Conservation (phyloP, 148 eudicot species). For the Diospyros kaki region DNA sequence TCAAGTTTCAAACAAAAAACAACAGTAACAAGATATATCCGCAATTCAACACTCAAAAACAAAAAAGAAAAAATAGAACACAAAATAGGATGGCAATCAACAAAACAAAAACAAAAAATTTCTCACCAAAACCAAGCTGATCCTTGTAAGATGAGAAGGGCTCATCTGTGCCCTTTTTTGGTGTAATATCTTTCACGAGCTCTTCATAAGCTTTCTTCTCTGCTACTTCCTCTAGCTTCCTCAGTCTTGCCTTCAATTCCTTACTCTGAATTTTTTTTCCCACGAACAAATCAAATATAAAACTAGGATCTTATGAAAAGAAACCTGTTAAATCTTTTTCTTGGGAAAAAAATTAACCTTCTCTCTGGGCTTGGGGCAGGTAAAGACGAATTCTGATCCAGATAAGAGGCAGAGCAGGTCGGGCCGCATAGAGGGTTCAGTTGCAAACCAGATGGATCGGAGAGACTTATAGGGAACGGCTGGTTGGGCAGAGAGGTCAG, state of each 20-base stretch:
- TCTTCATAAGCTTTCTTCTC: conserved; percentile 88
- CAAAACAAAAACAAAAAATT: background rate
- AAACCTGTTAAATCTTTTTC: no score
- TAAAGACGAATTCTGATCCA: conserved; percentile 53
- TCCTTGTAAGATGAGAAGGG: conserved; percentile 96
- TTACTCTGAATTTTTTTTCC: conserved; percentile 47
- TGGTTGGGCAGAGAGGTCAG: conserved; percentile 38
- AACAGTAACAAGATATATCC: background rate
- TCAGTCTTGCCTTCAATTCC: conserved; percentile 77
- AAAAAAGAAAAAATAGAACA: background rate
- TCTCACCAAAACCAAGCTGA: conserved; percentile 90
- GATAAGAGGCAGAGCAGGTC: conserved; percentile 38
- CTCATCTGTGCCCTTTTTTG: conserved; percentile 55
- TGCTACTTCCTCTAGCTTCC: conserved; percentile 62
- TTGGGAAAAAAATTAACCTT: conserved; percentile 33
- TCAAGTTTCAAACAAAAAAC: background rate
- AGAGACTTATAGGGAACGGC: conserved; percentile 58
- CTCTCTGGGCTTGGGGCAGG: conserved; percentile 73
- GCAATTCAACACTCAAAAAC: background rate
- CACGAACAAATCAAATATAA: background rate
- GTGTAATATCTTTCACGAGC: conserved; percentile 87
- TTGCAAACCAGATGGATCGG: conserved; percentile 59
- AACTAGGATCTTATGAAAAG: background rate
- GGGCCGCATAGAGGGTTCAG: conserved; percentile 44
- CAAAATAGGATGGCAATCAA: background rate